A percentile compares a stretch with the other conserved stretches of the same genome.
Conservation (phyloP, 306 rosid species). For the Cicer judaicum region DNA sequence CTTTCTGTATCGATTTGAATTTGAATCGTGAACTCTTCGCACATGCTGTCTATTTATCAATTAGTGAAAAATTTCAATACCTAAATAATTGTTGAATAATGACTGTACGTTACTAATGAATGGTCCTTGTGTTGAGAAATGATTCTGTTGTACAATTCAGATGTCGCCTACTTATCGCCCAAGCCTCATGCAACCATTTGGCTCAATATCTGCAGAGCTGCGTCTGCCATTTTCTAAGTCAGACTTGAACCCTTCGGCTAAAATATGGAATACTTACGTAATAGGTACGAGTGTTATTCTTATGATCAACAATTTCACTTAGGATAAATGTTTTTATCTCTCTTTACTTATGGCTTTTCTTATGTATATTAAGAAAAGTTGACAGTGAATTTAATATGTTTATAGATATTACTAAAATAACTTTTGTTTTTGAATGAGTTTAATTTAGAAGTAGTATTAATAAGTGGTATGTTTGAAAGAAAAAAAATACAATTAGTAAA, state of each 20-base stretch:
- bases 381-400: no score
- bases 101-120: conserved; percentile 41
- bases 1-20: no score
- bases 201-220: background rate
- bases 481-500: background rate
- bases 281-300: background rate
- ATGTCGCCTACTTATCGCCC: conserved; percentile 77
- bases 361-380: no score
- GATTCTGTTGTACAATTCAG: conserved; percentile 44
- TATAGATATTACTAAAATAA: no score
- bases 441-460: no score
- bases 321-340: background rate
- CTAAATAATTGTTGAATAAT: conserved; percentile 33
- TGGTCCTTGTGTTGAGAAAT: background rate
- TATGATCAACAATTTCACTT: background rate
- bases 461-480: no score
- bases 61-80: background rate
- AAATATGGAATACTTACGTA: background rate
- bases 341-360: no score
- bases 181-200: conserved; percentile 45
- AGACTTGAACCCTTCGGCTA: background rate
- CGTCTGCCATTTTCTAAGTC: background rate
- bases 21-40: background rate
- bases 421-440: no score
- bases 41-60: background rate